A percentile compares a stretch with the other conserved stretches of the same genome.
Conservation (phyloP, 2,329 filamentous ascomycete species). For the Aureobasidium sp. region DNA sequence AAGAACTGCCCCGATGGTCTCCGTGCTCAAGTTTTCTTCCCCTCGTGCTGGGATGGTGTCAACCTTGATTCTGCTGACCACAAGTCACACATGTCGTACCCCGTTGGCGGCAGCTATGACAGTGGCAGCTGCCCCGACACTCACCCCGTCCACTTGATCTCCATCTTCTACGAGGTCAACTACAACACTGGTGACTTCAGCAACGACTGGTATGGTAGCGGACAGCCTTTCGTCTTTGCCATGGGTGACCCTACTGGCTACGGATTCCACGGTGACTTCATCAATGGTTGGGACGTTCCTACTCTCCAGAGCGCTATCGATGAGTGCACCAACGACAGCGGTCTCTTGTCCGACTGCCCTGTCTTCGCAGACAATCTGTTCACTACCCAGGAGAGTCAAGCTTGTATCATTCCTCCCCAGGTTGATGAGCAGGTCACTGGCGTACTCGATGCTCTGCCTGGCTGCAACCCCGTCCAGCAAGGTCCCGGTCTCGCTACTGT, state of each 20-base stretch:
- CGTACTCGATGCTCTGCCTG: slow-evolving; percentile 27
- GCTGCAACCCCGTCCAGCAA: slow-evolving; percentile 28
- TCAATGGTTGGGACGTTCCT: slow-evolving; percentile 42
- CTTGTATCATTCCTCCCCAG: slow-evolving; percentile 27
- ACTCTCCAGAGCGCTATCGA: slow-evolving; percentile 35
- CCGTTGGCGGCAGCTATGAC: slow-evolving; percentile 33
- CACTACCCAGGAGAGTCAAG: slow-evolving; percentile 21
- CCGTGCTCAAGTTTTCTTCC: slow-evolving; percentile 62
- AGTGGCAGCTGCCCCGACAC: slow-evolving; percentile 37
- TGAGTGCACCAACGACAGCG: slow-evolving; percentile 28
- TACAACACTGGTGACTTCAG: slow-evolving; percentile 32
- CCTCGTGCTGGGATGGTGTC: slow-evolving; percentile 63
- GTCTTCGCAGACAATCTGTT: slow-evolving; percentile 24
- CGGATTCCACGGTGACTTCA: slow-evolving; percentile 49
- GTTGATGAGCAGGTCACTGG: slow-evolving; percentile 27
- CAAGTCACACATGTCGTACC: slow-evolving; percentile 59
- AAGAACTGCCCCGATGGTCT: slow-evolving; percentile 59
- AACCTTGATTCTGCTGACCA: slow-evolving; percentile 52
- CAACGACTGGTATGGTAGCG: slow-evolving; percentile 28
- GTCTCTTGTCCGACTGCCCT: slow-evolving; percentile 30
- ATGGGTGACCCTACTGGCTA: slow-evolving; percentile 46
- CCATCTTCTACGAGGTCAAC: slow-evolving; percentile 37
- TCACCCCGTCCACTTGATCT: slow-evolving; percentile 33
- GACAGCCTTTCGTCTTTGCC: slow-evolving; percentile 39
- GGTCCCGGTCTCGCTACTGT: slow-evolving; percentile 24